These are phyloP conservation scores for Ustilago shanxiensis DNA, from an alignment of 1,284 basidiomycete species.

Conservation along the genomic window DNA sequence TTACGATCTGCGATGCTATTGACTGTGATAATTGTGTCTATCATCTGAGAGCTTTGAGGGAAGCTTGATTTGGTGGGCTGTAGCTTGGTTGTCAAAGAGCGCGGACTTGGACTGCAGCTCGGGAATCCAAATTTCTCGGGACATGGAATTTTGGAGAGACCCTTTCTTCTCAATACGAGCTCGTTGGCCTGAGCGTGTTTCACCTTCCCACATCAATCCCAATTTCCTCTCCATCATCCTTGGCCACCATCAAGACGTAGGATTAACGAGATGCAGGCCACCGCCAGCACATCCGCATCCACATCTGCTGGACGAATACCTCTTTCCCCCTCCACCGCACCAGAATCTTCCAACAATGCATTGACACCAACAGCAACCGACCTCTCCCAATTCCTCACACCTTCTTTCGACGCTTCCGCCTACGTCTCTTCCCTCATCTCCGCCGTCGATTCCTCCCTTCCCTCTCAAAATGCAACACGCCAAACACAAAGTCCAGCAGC, in stretches of 20 bases:
- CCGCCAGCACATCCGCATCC: background rate
- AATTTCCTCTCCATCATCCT: background rate
- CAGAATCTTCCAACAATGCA: background rate
- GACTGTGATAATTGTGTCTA: background rate
- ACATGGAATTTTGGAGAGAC: background rate
- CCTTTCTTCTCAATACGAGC: background rate
- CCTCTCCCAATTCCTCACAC: constrained; percentile 36
- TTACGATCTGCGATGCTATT: too few relatives aligned
- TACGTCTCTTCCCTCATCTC: constrained; percentile 26
- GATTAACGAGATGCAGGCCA: background rate
- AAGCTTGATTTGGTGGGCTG: background rate
- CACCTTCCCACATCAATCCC: too few relatives aligned
- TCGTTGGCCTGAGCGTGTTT: constrained; percentile 30
- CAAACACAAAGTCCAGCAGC: background rate
- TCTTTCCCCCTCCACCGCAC: background rate
- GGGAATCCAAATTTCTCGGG: constrained; percentile 15
- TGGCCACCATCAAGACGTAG: background rate
- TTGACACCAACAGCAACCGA: constrained; percentile 15
- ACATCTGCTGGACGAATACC: background rate
- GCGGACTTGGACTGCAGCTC: background rate
- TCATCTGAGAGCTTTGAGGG: too few relatives aligned
- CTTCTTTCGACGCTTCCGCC: constrained; percentile 32
- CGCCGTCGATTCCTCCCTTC: constrained; percentile 3
- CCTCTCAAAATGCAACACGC: background rate
- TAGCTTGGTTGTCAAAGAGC: constrained; percentile 3